A percentile compares a stretch with the other conserved stretches of the same genome.
phyloP scores from a whole-genome alignment of 1,284 basidiomycete genomes.

The Abortiporus biennis region DNA sequence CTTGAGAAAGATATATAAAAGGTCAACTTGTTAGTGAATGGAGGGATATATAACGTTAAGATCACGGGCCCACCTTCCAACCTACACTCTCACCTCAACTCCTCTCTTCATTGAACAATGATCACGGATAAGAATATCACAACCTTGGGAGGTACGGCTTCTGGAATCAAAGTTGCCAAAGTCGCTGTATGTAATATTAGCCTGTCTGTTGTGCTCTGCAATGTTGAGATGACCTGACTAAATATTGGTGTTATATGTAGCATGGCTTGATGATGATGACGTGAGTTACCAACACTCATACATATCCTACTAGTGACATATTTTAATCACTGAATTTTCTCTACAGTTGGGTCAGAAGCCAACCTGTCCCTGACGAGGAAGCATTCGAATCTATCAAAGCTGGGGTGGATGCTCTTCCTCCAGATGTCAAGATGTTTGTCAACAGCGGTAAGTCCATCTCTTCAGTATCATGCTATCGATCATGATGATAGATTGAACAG shows the following conservation, averaged over 20 bases:
- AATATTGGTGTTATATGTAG: slow-evolving; percentile 16
- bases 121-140: slow-evolving; percentile 15
- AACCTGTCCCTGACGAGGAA: slow-evolving; percentile 42
- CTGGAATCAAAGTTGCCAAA: slow-evolving; percentile 26
- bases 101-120: neutral
- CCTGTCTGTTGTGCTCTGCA: neutral
- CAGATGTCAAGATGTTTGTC: slow-evolving; percentile 40
- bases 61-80: too few species aligned
- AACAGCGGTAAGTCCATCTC: slow-evolving; percentile 34
- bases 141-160: slow-evolving; percentile 31
- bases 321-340: slow-evolving; percentile 1
- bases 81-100: slow-evolving; percentile 1
- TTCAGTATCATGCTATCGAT: neutral
- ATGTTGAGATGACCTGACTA: neutral
- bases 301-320: too few species aligned
- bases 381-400: slow-evolving; percentile 61
- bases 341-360: slow-evolving; percentile 30
- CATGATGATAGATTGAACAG: neutral
- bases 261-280: slow-evolving; percentile 55
- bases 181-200: slow-evolving; percentile 26
- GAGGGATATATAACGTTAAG: too few species aligned
- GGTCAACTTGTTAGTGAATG: too few species aligned
- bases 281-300: slow-evolving; percentile 10
- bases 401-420: slow-evolving; percentile 45
- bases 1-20: too few species aligned